Base-by-base conservation (phyloP, 2,329 filamentous ascomycete genomes). In the Coniochaeta sp. region DNA sequence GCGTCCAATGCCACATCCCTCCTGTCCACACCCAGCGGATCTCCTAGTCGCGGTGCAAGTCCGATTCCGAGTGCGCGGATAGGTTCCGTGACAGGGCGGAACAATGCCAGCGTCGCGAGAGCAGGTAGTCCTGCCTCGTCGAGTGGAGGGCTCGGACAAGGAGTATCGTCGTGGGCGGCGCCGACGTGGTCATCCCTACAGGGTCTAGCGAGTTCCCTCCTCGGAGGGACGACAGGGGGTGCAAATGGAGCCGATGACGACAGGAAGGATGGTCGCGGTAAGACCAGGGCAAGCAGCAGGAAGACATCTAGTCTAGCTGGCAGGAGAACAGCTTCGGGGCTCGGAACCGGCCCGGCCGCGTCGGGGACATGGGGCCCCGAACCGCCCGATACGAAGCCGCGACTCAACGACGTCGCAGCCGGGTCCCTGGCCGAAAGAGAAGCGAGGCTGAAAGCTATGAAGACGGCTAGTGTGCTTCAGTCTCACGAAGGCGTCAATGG, bases 401-500 rank as follows among this genome's bases (percentile, higher is more conserved):
- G 71, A 6, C 68, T 79, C 28, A 71, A 75, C 40, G 79, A 82
- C 59, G 80, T 86, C 57, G 84, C 80, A 0, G 77, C 79, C 14
- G 84, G 84, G 9, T 82, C 81, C 44, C 70, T 78, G 28, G 79
- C 76, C 3, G 76, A 84, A 61, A 77, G 83, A 60, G 79, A 86
- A 38, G 77, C 81, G 11, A 78, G 79, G 31, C 70, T 87, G 57
- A 83, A 77, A 64, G 81, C 82, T 19, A 80, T 79, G 61, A 82
- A 79, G 67, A 85, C 77, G 47, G 83, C 81, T 26, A 85, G 82
- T 64, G 76, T 88, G 3, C 69, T 88, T 50, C 83, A 88, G 68
- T 85, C 82, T 59, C 79, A 86, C 59, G 81, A 85, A 7, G 82
- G 82, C 17, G 81, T 83, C 38, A 85, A 85, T 62, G 82, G 81